phyloP scores from a whole-genome alignment of 176 grass and related monocot genomes.

The Microstegium vimineum region DNA sequence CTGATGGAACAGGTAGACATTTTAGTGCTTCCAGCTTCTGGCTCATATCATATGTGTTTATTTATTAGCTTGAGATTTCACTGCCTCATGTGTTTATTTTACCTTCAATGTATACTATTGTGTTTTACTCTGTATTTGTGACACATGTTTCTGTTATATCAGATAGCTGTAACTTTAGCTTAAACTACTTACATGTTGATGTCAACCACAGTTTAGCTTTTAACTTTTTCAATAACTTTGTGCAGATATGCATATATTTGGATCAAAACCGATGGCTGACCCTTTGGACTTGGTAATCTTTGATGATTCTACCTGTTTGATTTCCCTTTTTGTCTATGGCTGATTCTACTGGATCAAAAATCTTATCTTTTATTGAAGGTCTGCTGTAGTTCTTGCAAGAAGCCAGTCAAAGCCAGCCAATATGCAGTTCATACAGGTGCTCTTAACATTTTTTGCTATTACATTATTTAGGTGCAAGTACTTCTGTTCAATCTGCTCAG shows the following conservation, averaged over 20 bases:
- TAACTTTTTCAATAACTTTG: slow-evolving; percentile 30
- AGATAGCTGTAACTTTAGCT: background rate
- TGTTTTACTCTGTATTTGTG: slow-evolving; percentile 10
- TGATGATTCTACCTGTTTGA: slow-evolving; percentile 18
- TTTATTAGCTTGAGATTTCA: slow-evolving; percentile 21
- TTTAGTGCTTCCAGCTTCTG: background rate
- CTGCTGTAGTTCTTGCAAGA: slow-evolving; percentile 83
- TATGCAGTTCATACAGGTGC: slow-evolving; percentile 93
- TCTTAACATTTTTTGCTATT: slow-evolving; percentile 15
- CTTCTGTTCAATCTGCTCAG: background rate
- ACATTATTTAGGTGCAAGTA: background rate
- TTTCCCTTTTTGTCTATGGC: slow-evolving; percentile 15
- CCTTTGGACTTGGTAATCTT: slow-evolving; percentile 91
- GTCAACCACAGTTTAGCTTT: background rate
- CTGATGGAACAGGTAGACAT: background rate
- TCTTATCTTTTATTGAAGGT: slow-evolving; percentile 66
- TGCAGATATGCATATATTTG: slow-evolving; percentile 99
- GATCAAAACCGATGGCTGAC: slow-evolving; percentile 87
- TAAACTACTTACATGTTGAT: background rate
- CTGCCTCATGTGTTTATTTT: background rate
- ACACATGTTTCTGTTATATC: background rate
- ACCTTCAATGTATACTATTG: background rate
- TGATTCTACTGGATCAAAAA: slow-evolving; percentile 4
- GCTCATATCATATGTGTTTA: slow-evolving; percentile 1
- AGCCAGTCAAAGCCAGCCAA: slow-evolving; percentile 89